phyloP scores from a whole-genome alignment of 2,329 filamentous ascomycete species.

The Pestalotiopsis sp. region DNA sequence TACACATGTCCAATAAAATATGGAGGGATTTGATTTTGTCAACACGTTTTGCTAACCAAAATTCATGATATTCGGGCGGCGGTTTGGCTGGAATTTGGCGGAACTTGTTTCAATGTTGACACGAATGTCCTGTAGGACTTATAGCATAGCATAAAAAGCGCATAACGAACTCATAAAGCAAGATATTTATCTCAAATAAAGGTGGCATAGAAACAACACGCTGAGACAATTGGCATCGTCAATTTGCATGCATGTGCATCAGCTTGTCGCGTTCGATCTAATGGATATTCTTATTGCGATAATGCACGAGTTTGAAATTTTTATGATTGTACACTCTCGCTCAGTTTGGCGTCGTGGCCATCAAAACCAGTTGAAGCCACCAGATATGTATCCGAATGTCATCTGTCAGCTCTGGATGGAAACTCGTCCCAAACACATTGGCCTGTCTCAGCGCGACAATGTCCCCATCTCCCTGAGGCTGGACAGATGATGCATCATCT shows the following conservation, averaged over 20 bases:
- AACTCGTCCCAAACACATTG: slow-evolving; percentile 92
- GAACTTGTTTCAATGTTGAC: too few species aligned
- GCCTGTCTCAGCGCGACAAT: slow-evolving; percentile 89
- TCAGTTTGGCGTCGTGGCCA: not conserved
- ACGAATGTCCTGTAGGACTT: too few species aligned
- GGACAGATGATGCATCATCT: slow-evolving; percentile 22
- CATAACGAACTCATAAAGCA: too few species aligned
- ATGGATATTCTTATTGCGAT: not conserved
- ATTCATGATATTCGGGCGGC: not conserved
- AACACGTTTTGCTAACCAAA: not conserved
- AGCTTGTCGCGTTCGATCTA: too few species aligned
- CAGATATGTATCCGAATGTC: slow-evolving; percentile 89
- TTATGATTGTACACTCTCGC: not conserved
- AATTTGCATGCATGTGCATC: too few species aligned
- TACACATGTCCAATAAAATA: not conserved
- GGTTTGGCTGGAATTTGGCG: too few species aligned
- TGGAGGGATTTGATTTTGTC: not conserved
- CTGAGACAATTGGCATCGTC: too few species aligned
- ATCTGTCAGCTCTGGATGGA: slow-evolving; percentile 89
- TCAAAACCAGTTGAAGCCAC: slow-evolving; percentile 77
- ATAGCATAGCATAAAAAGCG: too few species aligned
- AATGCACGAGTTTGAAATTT: too few species aligned
- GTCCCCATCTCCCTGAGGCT: slow-evolving; percentile 59
- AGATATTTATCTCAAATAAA: too few species aligned
- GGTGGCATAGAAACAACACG: too few species aligned